Percentiles rank a stretch among this genome's conserved stretches.
Conservation (phyloP, 1,284 basidiomycete species). For the Stereum hirsutum region DNA sequence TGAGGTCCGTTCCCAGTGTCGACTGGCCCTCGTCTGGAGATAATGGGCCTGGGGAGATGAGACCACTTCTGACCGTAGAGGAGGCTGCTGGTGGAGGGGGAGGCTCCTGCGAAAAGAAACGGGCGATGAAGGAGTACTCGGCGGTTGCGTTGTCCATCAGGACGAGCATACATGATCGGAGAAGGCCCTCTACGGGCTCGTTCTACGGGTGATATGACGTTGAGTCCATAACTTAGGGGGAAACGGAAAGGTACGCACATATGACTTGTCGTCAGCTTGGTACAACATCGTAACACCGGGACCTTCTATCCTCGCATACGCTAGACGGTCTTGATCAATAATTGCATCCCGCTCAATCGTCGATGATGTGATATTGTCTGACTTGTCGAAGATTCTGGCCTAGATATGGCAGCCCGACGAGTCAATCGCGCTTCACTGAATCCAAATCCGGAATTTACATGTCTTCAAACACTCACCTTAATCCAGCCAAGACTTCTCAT, state of each 20-base stretch:
- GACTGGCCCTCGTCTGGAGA: slow-evolving; percentile 19
- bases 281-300: slow-evolving; percentile 75
- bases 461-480: slow-evolving; percentile 38
- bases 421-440: slow-evolving; percentile 3
- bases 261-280: slow-evolving; percentile 77
- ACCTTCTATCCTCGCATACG: slow-evolving; percentile 67
- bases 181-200: slow-evolving; percentile 73
- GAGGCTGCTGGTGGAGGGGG: slow-evolving; percentile 19
- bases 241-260: slow-evolving; percentile 42
- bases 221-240: slow-evolving; percentile 3
- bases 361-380: slow-evolving; percentile 45
- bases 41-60: slow-evolving; percentile 30
- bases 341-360: slow-evolving; percentile 24
- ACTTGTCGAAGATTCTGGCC: slow-evolving; percentile 54
- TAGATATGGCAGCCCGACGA: too few species aligned
- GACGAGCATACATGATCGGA: slow-evolving; percentile 80
- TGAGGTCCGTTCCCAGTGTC: slow-evolving; percentile 17
- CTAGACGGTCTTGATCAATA: slow-evolving; percentile 47
- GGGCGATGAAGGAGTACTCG: slow-evolving; percentile 80
- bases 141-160: slow-evolving; percentile 90
- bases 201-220: slow-evolving; percentile 38
- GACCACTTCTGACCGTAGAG: slow-evolving; percentile 21
- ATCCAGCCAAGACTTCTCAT: slow-evolving; percentile 73
- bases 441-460: neutral
- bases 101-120: slow-evolving; percentile 62